Evolutionary conservation across 495 filamentous ascomycete species (phyloP), one percentile per base, ranked within the genome.

Genomic region (Penicillium manginii): DNA sequence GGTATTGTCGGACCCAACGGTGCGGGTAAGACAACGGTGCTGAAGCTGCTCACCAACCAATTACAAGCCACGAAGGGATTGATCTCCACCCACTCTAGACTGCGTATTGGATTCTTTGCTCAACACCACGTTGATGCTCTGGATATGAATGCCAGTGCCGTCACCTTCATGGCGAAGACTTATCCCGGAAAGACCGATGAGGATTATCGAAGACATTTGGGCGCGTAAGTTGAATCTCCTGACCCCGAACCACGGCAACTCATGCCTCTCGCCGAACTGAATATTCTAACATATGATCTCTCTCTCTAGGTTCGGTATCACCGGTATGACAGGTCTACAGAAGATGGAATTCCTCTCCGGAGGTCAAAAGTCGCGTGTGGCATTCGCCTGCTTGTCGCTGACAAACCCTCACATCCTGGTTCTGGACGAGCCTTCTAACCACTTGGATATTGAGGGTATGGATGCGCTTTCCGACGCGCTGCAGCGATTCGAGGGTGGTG

Each of bases 391-490:
- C 67, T 77, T 99, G 51, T 93, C 91, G 2, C 76, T 99, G 52
- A 89, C 85, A 21, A 96, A 97, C 73, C 94, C 94, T 15, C 94
- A 99, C 70, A 97, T 99, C 61, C 79, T 99, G 22, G 96, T 99
- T 50, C 90, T 99, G 43, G 94, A 99, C 82, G 94, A 99, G 70
- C 94, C 94, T 67, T 94, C 90, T 52, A 99, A 99, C 78, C 94
- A 99, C 66, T 78, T 99, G 67, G 94, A 99, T 85, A 97, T 99
- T 65, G 94, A 99, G 72, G 94, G 96, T 56, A 99, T 99, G 94
- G 94, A 99, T 77, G 94, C 96, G 11, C 74, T 99, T 15, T 84
- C 88, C 1, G 84, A 87, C 39, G 94, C 96, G 22, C 81, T 99
- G 49, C 81, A 84, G 62, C 84, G 86, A 58, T 99, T 98, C 74